These are phyloP conservation scores for Dactylellina parvicollis DNA, from an alignment of 2,329 filamentous ascomycete species.

Conservation along the genomic window DNA sequence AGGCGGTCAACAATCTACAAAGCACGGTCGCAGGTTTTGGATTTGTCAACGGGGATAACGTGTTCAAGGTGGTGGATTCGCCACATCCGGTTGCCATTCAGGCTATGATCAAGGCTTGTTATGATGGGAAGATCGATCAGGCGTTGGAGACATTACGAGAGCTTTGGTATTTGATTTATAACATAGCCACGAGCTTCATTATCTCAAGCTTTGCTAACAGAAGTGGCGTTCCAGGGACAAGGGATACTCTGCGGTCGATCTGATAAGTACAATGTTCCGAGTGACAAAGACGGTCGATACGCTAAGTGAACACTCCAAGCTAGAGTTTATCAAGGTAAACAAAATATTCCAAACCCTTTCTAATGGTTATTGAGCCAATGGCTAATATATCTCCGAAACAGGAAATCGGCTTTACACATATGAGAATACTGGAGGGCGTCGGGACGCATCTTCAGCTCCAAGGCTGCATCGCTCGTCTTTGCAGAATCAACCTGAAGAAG, in stretches of 20 bases:
- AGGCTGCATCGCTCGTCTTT: constrained; percentile 88
- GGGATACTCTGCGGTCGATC: constrained; percentile 98
- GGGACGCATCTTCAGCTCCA: constrained; percentile 94
- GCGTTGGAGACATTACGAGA: constrained; percentile 88
- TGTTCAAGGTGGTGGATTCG: constrained; percentile 96
- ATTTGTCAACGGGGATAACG: constrained; percentile 96
- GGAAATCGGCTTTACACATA: constrained; percentile 98
- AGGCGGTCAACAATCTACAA: constrained; percentile 98
- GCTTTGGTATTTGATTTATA: constrained; percentile 70
- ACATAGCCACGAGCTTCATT: background rate
- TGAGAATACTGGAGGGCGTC: constrained; percentile 98
- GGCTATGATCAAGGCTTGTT: constrained; percentile 97
- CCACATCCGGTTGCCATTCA: constrained; percentile 98
- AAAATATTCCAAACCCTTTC: background rate
- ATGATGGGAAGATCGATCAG: constrained; percentile 87
- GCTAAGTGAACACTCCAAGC: constrained; percentile 90
- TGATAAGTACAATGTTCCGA: constrained; percentile 98
- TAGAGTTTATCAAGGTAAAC: constrained; percentile 85
- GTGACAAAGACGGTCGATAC: constrained; percentile 96
- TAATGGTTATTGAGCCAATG: background rate
- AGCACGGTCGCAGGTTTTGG: constrained; percentile 92
- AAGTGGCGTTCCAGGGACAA: constrained; percentile 66
- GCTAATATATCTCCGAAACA: constrained; percentile 53
- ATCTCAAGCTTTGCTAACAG: constrained; percentile 5
- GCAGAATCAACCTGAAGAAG: constrained; percentile 85